Evolutionary conservation across 2,329 filamentous ascomycete genomes (phyloP).

Genomic region (Leptoxyphium fumago): DNA sequence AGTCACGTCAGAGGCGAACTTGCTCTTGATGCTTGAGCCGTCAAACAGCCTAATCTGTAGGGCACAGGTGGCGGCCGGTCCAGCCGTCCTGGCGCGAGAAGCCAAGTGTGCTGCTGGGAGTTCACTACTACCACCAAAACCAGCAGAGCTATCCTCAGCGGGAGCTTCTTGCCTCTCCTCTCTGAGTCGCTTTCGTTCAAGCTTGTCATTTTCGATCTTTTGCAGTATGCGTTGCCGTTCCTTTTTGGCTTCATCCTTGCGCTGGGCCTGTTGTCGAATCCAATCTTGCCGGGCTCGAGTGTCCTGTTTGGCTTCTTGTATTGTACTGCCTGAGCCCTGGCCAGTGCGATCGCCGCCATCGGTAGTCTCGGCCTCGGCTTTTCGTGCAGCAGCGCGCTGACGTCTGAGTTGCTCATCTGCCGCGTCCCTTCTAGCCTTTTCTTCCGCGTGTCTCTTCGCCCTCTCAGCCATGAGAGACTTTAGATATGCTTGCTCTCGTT

Average conservation of each 20-base stretch:
- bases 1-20: slow-evolving; percentile 47
- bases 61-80: slow-evolving; percentile 12
- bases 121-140: neutral
- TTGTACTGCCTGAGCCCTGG: slow-evolving; percentile 16
- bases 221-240: slow-evolving; percentile 59
- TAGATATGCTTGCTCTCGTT: slow-evolving; percentile 3
- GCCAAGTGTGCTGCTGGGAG: slow-evolving; percentile 1
- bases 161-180: slow-evolving; percentile 10
- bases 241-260: slow-evolving; percentile 49
- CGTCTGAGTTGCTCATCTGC: slow-evolving; percentile 32
- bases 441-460: slow-evolving; percentile 31
- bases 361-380: slow-evolving; percentile 13
- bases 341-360: slow-evolving; percentile 8
- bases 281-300: slow-evolving; percentile 19
- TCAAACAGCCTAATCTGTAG: slow-evolving; percentile 75
- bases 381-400: slow-evolving; percentile 21
- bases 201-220: slow-evolving; percentile 64
- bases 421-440: slow-evolving; percentile 28
- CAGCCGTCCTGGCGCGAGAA: slow-evolving; percentile 9
- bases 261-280: slow-evolving; percentile 36
- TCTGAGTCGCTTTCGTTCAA: slow-evolving; percentile 41
- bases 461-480: slow-evolving; percentile 37
- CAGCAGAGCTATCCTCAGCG: slow-evolving; percentile 1
- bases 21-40: slow-evolving; percentile 60
- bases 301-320: slow-evolving; percentile 21